A percentile compares a stretch with the other conserved stretches of the same genome.
Evolutionary conservation across 202 grass and related monocot genomes (phyloP).

Genomic region (Eragrostis tef): DNA sequence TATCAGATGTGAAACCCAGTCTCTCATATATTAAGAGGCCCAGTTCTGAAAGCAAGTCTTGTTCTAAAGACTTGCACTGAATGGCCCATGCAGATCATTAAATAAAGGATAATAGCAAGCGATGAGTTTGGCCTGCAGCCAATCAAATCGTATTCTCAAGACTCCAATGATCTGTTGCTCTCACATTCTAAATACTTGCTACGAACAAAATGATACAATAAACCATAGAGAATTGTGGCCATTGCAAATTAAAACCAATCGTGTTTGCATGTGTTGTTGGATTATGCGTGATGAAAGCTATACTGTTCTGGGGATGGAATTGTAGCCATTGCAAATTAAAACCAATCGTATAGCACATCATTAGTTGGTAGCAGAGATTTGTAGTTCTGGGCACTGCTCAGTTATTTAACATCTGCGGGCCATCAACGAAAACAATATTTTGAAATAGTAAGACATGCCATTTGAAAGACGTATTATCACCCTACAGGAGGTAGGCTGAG

Average conservation of each 20-base stretch:
- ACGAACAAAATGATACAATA: not conserved
- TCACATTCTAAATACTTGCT: not conserved
- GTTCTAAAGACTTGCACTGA: not conserved
- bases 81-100: not conserved
- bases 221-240: not conserved
- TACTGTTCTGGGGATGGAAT: not conserved
- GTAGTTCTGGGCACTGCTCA: not conserved
- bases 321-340: not conserved
- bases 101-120: not conserved
- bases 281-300: not conserved
- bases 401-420: not conserved
- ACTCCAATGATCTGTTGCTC: not conserved
- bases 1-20: not conserved
- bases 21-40: slow-evolving; percentile 2
- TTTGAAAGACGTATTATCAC: no score
- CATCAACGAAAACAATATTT: no score
- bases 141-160: not conserved
- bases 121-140: not conserved
- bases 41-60: slow-evolving; percentile 9
- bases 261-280: not conserved
- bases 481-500: not conserved
- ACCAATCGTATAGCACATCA: not conserved
- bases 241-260: not conserved
- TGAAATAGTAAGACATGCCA: no score
- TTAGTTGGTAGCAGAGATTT: not conserved